Evolutionary conservation across 352 stramenopile species (phyloP), one percentile per base, ranked within the genome.

Genomic region (Thalassiosira delicatula): DNA sequence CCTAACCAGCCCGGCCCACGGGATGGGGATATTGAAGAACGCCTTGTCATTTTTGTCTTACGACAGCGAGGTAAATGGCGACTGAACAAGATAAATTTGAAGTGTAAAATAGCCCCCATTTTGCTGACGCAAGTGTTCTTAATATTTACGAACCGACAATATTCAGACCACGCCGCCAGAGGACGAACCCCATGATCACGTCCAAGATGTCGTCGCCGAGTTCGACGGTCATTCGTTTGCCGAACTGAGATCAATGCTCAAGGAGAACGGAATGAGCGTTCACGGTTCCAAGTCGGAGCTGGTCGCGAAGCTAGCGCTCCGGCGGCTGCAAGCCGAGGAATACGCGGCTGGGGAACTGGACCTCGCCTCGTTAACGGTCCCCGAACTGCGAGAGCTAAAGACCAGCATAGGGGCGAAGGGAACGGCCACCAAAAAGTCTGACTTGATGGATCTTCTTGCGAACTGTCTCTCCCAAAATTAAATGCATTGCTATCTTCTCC

Each of bases 11-110:
- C 90, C 90, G 49, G 59, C 71, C 29, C 81, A 93, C 70, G 90
- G 90, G 61, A 92, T 94, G 85, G 85, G 72, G n/a, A 94, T 94
- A 76, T 73, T 94, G 25, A 71, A 88, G 65, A 94, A 94, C 70
- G 86, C 86, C 4, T 76, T 94, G 59, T 72, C 61, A 66, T 86
- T 79, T 63, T 72, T 93, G n/a, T 78, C 70, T 57, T 86, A 91
- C 66, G 32, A 81, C n/a, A 62, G 74, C 11, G 59, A 70, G 29
- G 40, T 66, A 65, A 65, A 49, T 49, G 37, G 37, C 37, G 17
- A 49, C 17, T 49, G n/a, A n/a, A n/a, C n/a, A n/a, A 49, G 37
- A 17, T 17, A 17, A 17, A 49, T 49, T 49, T 49, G 37, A 49
- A 17, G 8, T 17, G 8, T 49, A 49, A 49, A 49, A 49, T 49